Base-by-base conservation (phyloP, 202 grass and related monocot genomes). In the Carex sylvatica region DNA sequence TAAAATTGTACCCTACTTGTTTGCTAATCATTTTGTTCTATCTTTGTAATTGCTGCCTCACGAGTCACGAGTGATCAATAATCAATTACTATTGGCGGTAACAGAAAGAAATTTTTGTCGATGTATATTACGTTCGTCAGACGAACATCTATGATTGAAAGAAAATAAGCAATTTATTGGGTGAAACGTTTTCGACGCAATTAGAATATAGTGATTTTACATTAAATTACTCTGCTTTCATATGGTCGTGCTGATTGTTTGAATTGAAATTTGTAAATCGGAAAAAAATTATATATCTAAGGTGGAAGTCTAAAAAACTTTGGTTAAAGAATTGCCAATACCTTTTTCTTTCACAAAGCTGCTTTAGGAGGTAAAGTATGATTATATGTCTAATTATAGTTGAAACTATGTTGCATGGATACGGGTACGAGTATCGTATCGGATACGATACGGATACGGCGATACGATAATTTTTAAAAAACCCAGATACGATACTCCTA, bases 11-110 rank as follows among this genome's bases (percentile, higher is more conserved):
- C 69, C 69, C 9, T 49, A 49, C 19, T 26, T 72, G 42, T 70
- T 44, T 71, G 38, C n/a, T 72, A 49, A 72, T 72, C 40, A 72
- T 72, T 72, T 72, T 72, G 10, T 49, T 72, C 11, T 71, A 13
- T 40, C 40, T 49, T 26, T 47, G 69, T 72, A 72, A 72, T 49
- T 20, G 56, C 49, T 47, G 42, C 9, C 19, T 24, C 6, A 14
- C 19, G 19, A 24, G 40, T 24, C 6, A 14, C 19, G 19, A 24
- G 40, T 72, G 10, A 19, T 47, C 40, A 12, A 6, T 38, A 38
- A 38, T 38, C 36, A 38, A 38, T 38, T 38, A 36, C 0, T 36
- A 71, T 47, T 71, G 31, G 31, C 10, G 3, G 38, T 22, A 42
- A 47, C 4, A 26, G 69, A 49, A 24, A 24, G 19, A 70, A 44